Evolutionary conservation across 352 stramenopile genomes (phyloP), one percentile per base, ranked within the genome.

Genomic region (Globisporangium nodosum): DNA sequence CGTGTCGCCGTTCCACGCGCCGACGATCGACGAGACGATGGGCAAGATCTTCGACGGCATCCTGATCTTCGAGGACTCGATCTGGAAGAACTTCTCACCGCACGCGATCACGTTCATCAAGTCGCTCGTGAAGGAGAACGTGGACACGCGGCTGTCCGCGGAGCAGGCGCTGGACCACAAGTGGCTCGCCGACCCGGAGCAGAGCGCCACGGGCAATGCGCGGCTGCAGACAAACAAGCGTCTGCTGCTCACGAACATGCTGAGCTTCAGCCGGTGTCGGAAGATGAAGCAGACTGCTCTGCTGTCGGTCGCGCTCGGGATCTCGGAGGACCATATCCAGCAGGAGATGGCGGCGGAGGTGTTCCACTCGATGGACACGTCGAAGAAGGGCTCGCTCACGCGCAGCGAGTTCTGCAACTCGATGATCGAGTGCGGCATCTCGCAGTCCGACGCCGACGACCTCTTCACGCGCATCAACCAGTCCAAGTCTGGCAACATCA

Each of bases 371-470:
- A 83, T 97, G 47, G 90, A 98, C 62, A 68, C 79, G 33, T 77
- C 83, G 55, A 88, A 92, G 60, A 87, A 82, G 45, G 88, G 90
- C 0, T 85, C 88, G 20, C 74, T 99, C 6, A 85, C 90, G 15
- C 96, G 95, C 46, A 88, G 90, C 8, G 95, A 98, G 68, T 98
- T 98, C 74, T 87, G 96, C 55, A 83, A 76, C 24, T 90, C 93
- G 8, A 90, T 96, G 54, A 71, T 98, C 35, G 90, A 97, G 64
- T 88, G 89, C 52, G 85, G 90, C 3, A 71, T 89, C 24, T 74
- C 73, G 3, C 64, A 66, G 52, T 81, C 90, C 46, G 92, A 97
- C 50, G 78, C 88, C 0, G 68, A 81, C 20, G 85, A 95, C 24
- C 66, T 91, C 5, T 92, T 92, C 49, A 63, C 65, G 20, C 81